Conservation (phyloP, 306 rosid species). For the Prunus armeniaca region DNA sequence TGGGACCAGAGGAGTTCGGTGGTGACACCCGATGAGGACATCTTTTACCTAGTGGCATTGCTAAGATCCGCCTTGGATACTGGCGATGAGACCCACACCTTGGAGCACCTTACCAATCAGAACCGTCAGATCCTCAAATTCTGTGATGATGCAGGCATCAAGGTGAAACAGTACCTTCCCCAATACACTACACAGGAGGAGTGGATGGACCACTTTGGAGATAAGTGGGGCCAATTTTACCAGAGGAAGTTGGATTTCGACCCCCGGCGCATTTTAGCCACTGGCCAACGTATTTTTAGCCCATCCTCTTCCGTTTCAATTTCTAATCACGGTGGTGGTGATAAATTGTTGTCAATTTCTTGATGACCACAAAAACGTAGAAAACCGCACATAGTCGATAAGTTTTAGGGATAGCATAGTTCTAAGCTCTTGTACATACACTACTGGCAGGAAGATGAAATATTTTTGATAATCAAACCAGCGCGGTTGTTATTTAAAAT, state of each 20-base stretch:
- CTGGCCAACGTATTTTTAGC: slow-evolving; percentile 76
- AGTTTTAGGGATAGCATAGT: not conserved
- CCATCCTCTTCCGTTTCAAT: slow-evolving; percentile 18
- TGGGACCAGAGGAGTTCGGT: slow-evolving; percentile 87
- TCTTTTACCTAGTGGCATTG: slow-evolving; percentile 90
- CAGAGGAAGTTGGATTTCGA: slow-evolving; percentile 68
- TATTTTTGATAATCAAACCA: not conserved
- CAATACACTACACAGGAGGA: slow-evolving; percentile 68
- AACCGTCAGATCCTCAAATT: slow-evolving; percentile 73
- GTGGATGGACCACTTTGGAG: slow-evolving; percentile 88
- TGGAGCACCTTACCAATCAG: slow-evolving; percentile 65
- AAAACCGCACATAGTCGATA: not conserved
- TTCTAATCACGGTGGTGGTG: slow-evolving; percentile 15
- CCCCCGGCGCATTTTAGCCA: slow-evolving; percentile 75
- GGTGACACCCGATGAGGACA: slow-evolving; percentile 79
- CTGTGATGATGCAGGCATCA: slow-evolving; percentile 60
- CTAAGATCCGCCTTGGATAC: slow-evolving; percentile 77
- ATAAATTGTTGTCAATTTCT: not conserved
- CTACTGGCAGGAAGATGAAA: not conserved
- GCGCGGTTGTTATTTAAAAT: too few relatives aligned
- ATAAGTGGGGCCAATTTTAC: slow-evolving; percentile 73
- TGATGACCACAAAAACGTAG: not conserved
- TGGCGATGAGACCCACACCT: slow-evolving; percentile 43
- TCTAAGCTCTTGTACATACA: not conserved
- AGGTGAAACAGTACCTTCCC: slow-evolving; percentile 85